These are phyloP conservation scores for Mucor lusitanicus DNA, from an alignment of 371 early-diverging fungal species.

Conservation along the genomic window DNA sequence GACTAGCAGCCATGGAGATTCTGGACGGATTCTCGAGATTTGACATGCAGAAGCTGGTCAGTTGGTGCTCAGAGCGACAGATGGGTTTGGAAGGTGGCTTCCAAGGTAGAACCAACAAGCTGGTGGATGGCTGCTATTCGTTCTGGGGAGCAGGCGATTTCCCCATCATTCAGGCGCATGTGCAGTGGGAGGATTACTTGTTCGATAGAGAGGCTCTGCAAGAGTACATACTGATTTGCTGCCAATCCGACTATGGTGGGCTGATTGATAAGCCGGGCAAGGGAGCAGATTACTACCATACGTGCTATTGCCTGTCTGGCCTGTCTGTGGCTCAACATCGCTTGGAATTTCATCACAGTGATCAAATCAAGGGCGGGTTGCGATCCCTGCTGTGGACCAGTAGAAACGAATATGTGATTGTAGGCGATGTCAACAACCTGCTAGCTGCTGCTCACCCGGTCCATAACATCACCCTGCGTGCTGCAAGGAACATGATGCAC, in stretches of 20 bases:
- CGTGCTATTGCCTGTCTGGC: constrained; percentile 91
- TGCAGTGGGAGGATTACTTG: constrained; percentile 35
- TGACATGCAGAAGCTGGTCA: constrained; percentile 58
- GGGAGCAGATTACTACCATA: constrained; percentile 91
- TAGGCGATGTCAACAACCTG: constrained; percentile 58
- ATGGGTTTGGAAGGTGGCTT: constrained; percentile 95
- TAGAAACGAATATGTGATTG: constrained; percentile 41
- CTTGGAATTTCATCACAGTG: constrained; percentile 26
- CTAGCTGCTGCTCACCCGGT: constrained; percentile 65
- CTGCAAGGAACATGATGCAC: constrained; percentile 41
- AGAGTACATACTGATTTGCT: constrained; percentile 85
- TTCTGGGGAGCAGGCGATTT: constrained; percentile 95
- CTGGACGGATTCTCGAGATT: constrained; percentile 65
- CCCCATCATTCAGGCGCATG: constrained; percentile 66
- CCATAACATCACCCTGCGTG: constrained; percentile 53
- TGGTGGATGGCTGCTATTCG: constrained; percentile 98
- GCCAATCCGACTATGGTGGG: constrained; percentile 84
- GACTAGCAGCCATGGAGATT: constrained; percentile 85
- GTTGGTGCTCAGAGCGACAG: constrained; percentile 83
- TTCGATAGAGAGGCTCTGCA: constrained; percentile 79
- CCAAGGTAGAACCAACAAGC: constrained; percentile 95
- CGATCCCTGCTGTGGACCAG: constrained; percentile 42
- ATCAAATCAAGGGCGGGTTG: constrained; percentile 25
- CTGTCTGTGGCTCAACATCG: constrained; percentile 70
- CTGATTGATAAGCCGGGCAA: constrained; percentile 91